These are phyloP conservation scores for Rhododendron williamsianum DNA, from an alignment of 148 eudicot species.

Conservation along the genomic window DNA sequence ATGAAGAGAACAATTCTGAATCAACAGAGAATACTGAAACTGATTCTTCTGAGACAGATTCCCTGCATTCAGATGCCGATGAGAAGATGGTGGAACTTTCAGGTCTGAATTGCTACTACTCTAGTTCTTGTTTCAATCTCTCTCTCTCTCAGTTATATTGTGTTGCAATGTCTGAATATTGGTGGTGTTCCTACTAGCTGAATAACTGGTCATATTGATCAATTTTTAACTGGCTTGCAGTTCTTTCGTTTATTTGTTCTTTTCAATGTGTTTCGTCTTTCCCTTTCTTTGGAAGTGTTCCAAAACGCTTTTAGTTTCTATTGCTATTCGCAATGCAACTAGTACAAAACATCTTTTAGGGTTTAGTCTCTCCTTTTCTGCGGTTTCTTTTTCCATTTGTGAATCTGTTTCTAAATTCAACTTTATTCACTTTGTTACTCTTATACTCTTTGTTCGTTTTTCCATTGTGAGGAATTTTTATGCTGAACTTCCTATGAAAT, in stretches of 20 bases:
- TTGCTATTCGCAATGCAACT: not conserved
- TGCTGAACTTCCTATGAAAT: not conserved
- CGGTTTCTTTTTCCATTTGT: not conserved
- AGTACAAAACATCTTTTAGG: not conserved
- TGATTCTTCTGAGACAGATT: constrained; percentile 69
- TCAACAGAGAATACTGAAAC: constrained; percentile 79
- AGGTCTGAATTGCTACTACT: constrained; percentile 31
- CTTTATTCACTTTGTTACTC: not conserved
- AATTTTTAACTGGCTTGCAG: not conserved
- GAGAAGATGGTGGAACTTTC: constrained; percentile 41
- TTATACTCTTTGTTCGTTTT: not conserved
- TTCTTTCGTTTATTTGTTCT: not conserved
- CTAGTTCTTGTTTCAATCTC: not conserved
- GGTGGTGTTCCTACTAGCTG: not conserved
- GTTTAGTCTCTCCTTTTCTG: not conserved
- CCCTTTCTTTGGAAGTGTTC: not conserved
- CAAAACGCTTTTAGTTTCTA: not conserved
- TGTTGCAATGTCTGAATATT: not conserved
- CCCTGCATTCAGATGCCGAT: constrained; percentile 43
- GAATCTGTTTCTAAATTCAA: not conserved
- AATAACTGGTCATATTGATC: not conserved
- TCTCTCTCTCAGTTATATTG: not conserved
- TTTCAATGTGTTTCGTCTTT: not conserved
- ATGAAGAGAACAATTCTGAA: constrained; percentile 46
- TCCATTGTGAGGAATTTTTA: not conserved